These are phyloP conservation scores for Leccinellum rugosiceps DNA, from an alignment of 768 basidiomycete species.

Conservation along the genomic window DNA sequence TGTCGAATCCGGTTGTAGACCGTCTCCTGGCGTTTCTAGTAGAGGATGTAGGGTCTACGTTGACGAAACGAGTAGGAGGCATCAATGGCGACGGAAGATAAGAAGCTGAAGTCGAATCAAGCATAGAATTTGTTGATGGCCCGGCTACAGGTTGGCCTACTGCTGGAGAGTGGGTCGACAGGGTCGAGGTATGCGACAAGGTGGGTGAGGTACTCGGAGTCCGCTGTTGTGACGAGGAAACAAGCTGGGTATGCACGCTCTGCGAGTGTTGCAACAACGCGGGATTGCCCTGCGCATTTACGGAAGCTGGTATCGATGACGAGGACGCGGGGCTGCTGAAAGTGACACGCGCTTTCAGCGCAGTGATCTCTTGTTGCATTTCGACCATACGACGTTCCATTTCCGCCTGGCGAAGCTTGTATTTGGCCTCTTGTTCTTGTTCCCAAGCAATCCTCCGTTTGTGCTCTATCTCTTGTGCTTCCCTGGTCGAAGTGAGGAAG, in stretches of 20 bases:
- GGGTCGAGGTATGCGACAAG: constrained; percentile 27
- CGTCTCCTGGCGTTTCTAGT: constrained; percentile 26
- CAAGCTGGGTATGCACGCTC: constrained; percentile 2
- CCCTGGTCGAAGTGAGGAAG: constrained; percentile 52
- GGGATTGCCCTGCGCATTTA: not conserved
- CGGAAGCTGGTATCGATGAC: constrained; percentile 1
- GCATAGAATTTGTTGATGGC: constrained; percentile 1
- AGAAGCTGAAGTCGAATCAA: constrained; percentile 1
- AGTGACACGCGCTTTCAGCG: constrained; percentile 41
- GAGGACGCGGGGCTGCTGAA: constrained; percentile 15
- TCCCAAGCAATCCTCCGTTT: constrained; percentile 66
- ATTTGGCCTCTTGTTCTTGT: constrained; percentile 62
- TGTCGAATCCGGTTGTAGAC: constrained; percentile 32
- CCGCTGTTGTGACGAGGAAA: constrained; percentile 22
- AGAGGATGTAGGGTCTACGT: constrained; percentile 9
- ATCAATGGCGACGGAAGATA: constrained; percentile 18
- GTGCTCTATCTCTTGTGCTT: constrained; percentile 59
- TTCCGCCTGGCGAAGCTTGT: constrained; percentile 51
- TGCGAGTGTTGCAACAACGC: constrained; percentile 7
- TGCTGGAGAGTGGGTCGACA: constrained; percentile 18
- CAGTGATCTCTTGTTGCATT: constrained; percentile 51
- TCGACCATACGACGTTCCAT: constrained; percentile 54
- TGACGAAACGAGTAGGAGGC: constrained; percentile 21
- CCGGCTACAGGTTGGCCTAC: constrained; percentile 12
- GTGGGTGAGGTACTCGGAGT: constrained; percentile 31